phyloP scores from a whole-genome alignment of 768 basidiomycete species.

The Trametopsis cervina region DNA sequence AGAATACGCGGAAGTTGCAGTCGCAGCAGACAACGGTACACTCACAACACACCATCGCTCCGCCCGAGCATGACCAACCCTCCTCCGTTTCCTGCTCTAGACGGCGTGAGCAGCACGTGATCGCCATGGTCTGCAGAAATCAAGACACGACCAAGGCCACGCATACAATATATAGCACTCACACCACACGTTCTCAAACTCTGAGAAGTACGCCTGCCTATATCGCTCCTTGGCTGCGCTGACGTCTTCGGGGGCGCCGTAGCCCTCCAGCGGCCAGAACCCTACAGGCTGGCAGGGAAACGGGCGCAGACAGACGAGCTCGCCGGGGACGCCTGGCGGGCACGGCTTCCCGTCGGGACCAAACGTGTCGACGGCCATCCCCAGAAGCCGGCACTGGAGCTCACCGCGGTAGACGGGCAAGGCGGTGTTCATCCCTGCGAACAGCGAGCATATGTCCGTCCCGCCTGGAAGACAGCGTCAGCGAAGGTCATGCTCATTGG shows the following conservation, averaged over 20 bases:
- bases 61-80: slow-evolving; percentile 76
- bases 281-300: slow-evolving; percentile 80
- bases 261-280: slow-evolving; percentile 75
- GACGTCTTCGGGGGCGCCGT: slow-evolving; percentile 47
- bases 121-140: slow-evolving; percentile 56
- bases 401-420: slow-evolving; percentile 77
- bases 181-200: slow-evolving; percentile 70
- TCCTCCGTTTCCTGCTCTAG: slow-evolving; percentile 64
- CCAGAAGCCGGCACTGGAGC: slow-evolving; percentile 76
- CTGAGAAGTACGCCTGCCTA: slow-evolving; percentile 64
- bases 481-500: background rate
- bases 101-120: slow-evolving; percentile 62
- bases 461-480: slow-evolving; percentile 41
- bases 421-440: slow-evolving; percentile 71
- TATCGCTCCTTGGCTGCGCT: slow-evolving; percentile 49
- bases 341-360: slow-evolving; percentile 37
- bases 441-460: slow-evolving; percentile 80
- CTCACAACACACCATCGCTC: slow-evolving; percentile 75
- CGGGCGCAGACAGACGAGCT: slow-evolving; percentile 64
- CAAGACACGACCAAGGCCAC: background rate
- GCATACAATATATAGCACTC: slow-evolving; percentile 26
- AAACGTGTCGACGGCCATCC: slow-evolving; percentile 69
- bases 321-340: slow-evolving; percentile 47
- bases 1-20: too few species aligned
- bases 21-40: too few species aligned